Percentiles rank a stretch among this genome's conserved stretches.
Evolutionary conservation across 2,329 filamentous ascomycete species (phyloP).

Genomic region (Onygenales sp.): DNA sequence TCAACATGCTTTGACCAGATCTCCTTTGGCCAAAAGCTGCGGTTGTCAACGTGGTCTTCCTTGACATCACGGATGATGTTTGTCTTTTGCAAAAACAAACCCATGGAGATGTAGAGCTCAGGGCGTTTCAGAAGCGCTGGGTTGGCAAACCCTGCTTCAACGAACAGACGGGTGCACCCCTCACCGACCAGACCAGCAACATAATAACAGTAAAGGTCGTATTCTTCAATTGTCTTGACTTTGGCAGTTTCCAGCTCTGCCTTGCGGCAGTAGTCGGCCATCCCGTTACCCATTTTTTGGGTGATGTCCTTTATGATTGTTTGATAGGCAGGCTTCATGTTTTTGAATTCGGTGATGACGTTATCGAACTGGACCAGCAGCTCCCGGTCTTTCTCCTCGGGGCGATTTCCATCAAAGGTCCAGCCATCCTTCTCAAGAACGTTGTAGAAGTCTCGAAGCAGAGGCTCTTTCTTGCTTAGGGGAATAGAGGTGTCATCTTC

Average conservation of each 20-base stretch:
- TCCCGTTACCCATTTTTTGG: constrained; percentile 91
- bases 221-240: constrained; percentile 75
- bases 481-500: constrained; percentile 96
- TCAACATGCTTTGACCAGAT: constrained; percentile 95
- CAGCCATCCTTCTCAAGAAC: constrained; percentile 76
- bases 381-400: constrained; percentile 88
- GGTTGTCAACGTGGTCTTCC: constrained; percentile 79
- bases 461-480: constrained; percentile 69
- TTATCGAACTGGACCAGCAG: constrained; percentile 86
- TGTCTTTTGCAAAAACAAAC: constrained; percentile 92
- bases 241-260: constrained; percentile 65
- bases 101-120: constrained; percentile 88
- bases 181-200: constrained; percentile 98
- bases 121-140: constrained; percentile 69
- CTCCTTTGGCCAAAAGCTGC: constrained; percentile 90
- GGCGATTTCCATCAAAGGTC: constrained; percentile 78
- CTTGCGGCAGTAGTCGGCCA: constrained; percentile 90
- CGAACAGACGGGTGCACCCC: constrained; percentile 81
- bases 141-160: constrained; percentile 78
- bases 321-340: constrained; percentile 74
- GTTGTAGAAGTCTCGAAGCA: constrained; percentile 73
- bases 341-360: constrained; percentile 77
- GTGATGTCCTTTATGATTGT: constrained; percentile 89
- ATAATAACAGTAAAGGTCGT: constrained; percentile 96
- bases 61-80: constrained; percentile 96